Evolutionary conservation across 129 eudicot species (phyloP).

Genomic region (Ambrosia trifida): DNA sequence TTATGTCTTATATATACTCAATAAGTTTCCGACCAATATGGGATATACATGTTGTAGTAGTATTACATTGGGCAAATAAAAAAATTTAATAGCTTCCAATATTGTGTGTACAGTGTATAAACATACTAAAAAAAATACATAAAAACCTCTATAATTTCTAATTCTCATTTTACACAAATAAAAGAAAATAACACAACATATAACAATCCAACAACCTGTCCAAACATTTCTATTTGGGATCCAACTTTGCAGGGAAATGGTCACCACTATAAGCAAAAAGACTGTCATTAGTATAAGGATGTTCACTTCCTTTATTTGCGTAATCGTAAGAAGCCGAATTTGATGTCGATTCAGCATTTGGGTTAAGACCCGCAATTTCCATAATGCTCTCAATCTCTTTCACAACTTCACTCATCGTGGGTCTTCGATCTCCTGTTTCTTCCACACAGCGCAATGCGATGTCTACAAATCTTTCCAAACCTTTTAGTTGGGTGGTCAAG

Average conservation of each 20-base stretch:
- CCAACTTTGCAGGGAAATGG: slow-evolving; percentile 31
- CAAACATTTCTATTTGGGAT: slow-evolving; percentile 30
- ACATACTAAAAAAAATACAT: no score
- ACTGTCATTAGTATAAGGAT: slow-evolving; percentile 52
- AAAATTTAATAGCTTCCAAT: no score
- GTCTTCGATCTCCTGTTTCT: slow-evolving; percentile 56
- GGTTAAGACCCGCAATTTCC: slow-evolving; percentile 55
- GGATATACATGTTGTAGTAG: no score
- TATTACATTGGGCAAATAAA: no score
- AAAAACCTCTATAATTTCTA: neutral
- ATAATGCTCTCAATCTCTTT: slow-evolving; percentile 63
- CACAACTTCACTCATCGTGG: slow-evolving; percentile 71
- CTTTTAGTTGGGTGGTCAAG: slow-evolving; percentile 31
- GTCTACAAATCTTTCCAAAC: slow-evolving; percentile 64
- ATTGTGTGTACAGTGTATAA: no score
- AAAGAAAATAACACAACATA: neutral
- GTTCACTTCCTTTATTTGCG: slow-evolving; percentile 32
- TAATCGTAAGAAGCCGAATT: slow-evolving; percentile 41
- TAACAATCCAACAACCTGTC: neutral
- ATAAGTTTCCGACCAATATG: no score
- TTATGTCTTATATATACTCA: no score
- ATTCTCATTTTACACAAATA: slow-evolving; percentile 23
- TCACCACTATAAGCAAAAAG: slow-evolving; percentile 50
- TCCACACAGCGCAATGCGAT: slow-evolving; percentile 63
- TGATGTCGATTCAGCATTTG: slow-evolving; percentile 55